Evolutionary conservation across 2,329 filamentous ascomycete genomes (phyloP).

Genomic region (Aspergillus phoenicis): DNA sequence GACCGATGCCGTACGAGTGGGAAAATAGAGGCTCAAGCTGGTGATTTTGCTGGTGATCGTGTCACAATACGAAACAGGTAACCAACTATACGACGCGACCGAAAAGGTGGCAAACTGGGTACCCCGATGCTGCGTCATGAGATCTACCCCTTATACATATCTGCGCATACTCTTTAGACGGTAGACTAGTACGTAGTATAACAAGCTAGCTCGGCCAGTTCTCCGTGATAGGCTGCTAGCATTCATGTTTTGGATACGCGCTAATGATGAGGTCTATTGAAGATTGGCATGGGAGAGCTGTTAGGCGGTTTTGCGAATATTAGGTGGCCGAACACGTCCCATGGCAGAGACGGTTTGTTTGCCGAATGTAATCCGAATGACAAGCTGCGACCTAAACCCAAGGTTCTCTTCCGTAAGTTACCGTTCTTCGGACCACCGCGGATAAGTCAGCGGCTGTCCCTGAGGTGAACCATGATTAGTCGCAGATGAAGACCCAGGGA

Average conservation of each 20-base stretch:
- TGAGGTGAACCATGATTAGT: slow-evolving; percentile 13
- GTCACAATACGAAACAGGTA: background rate
- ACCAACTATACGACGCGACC: background rate
- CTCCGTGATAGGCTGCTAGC: too few relatives aligned
- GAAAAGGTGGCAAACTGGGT: slow-evolving; percentile 4
- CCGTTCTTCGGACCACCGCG: slow-evolving; percentile 15
- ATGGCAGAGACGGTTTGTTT: background rate
- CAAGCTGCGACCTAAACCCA: slow-evolving; percentile 7
- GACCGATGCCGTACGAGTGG: too few relatives aligned
- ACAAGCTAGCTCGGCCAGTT: background rate
- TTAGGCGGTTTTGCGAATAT: too few relatives aligned
- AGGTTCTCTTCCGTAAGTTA: slow-evolving; percentile 20
- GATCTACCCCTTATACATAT: slow-evolving; percentile 2
- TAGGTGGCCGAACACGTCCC: too few relatives aligned
- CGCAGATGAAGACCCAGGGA: slow-evolving; percentile 12
- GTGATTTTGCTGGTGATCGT: too few relatives aligned
- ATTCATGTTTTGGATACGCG: too few relatives aligned
- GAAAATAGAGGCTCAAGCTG: too few relatives aligned
- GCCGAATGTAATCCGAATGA: slow-evolving; percentile 15
- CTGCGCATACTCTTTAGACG: too few relatives aligned
- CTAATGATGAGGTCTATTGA: too few relatives aligned
- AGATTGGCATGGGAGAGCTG: too few relatives aligned
- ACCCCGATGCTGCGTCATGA: background rate
- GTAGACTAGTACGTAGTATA: too few relatives aligned
- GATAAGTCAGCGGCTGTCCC: slow-evolving; percentile 10